Base-by-base conservation (phyloP, 208 protist species). In the Leishmania major region DNA sequence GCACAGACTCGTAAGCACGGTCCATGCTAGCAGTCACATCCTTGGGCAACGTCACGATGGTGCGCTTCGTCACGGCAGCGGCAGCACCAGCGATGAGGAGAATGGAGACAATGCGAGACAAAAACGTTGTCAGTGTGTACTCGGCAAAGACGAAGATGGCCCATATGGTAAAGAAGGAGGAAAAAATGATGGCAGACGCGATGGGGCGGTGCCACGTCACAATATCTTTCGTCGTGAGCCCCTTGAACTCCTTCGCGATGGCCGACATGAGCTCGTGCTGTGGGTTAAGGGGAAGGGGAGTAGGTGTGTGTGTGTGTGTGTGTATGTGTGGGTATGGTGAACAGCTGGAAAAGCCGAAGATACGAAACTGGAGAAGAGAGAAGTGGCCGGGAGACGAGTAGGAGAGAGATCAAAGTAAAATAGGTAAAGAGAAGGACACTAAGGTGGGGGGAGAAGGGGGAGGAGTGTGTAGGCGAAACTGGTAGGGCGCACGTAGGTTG, bases 121-220 rank as follows among this genome's bases (percentile, higher is more conserved):
- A 2, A 75, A 95, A 96, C n/a, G 94, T 97, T 7, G 90, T 89
- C 19, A 94, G 19, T 22, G 93, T 97, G 90, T 97, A 97, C 22
- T 92, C 62, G 74, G 90, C 91, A 75, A 84, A 84, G 35, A 87
- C 89, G 70, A 91, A 97, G 43, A 96, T 83, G 25, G 87, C 81
- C 87, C 92, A 91, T 2, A 87, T 51, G n/a, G 71, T 47, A 53
- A 96, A 80, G 57, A 94, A 45, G 37, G 69, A 60, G 45, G 60
- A 84, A 28, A 90, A 47, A 11, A 95, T 45, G 64, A 88, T 22
- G 57, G 89, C 92, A 17, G 92, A 91, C 11, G 89, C 91, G 64
- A 87, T 71, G 47, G 93, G 93, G 71, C 91, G 88, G 49, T 89
- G 87, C 94, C 94, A 97, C 19, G 88, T 35, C 15, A 97, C 67